A percentile compares a stretch with the other conserved stretches of the same genome.
phyloP scores from a whole-genome alignment of 805 yeast genomes.

The Komagataella pseudopastoris region DNA sequence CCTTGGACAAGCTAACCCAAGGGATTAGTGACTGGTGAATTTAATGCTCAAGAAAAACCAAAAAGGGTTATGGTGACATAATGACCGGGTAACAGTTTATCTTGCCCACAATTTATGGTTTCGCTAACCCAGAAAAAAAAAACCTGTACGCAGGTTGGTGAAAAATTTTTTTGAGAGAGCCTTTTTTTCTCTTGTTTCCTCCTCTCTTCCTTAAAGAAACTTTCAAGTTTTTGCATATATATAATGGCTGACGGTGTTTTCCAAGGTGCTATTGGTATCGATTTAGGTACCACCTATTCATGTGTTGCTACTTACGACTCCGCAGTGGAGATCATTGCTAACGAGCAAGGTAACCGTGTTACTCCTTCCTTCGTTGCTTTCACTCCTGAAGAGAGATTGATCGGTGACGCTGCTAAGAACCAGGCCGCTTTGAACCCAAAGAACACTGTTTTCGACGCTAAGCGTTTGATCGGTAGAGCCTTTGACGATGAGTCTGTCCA shows the following conservation, averaged over 20 bases:
- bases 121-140: not conserved
- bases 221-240: conserved; percentile 2
- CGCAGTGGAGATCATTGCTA: conserved; percentile 69
- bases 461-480: conserved; percentile 72
- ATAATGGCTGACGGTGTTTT: conserved; percentile 96
- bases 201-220: not conserved
- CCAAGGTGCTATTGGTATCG: conserved; percentile 99
- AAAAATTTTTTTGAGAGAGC: conserved; percentile 9
- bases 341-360: conserved; percentile 80
- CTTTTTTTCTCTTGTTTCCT: conserved; percentile 1
- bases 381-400: conserved; percentile 66
- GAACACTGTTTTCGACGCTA: conserved; percentile 73
- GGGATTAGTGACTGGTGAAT: not conserved
- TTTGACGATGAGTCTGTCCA: conserved; percentile 60
- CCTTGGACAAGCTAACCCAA: not conserved
- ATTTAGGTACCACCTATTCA: conserved; percentile 78
- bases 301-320: conserved; percentile 73
- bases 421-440: conserved; percentile 72
- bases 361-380: conserved; percentile 75
- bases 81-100: not conserved
- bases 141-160: conserved; percentile 4
- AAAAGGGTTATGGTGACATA: not conserved
- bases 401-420: conserved; percentile 77
- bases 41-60: not conserved
- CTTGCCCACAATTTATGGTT: not conserved